These are phyloP conservation scores for Aspergillus puulaauensis DNA, from an alignment of 2,329 filamentous ascomycete species.

Conservation along the genomic window DNA sequence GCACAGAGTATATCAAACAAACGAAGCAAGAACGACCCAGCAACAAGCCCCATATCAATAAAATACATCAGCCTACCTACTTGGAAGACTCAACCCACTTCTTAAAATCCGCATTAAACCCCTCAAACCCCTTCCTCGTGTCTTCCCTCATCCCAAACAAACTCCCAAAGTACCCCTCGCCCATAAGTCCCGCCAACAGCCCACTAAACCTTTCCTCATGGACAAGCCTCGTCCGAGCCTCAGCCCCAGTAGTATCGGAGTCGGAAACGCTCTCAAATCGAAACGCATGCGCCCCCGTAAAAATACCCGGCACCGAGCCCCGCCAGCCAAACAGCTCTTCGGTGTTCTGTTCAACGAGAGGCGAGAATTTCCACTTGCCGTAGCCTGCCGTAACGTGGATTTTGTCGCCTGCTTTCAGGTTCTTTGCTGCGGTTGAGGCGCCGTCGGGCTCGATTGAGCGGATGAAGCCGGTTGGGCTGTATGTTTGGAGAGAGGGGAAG, in stretches of 20 bases:
- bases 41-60: neutral
- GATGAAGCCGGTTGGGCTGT: slow-evolving; percentile 8
- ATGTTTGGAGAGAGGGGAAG: slow-evolving; percentile 7
- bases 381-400: slow-evolving; percentile 1
- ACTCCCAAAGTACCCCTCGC: neutral
- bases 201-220: slow-evolving; percentile 12
- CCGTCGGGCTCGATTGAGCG: neutral
- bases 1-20: neutral
- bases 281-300: slow-evolving; percentile 9
- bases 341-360: neutral
- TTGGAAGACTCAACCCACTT: slow-evolving; percentile 5
- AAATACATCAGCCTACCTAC: neutral
- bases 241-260: neutral
- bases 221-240: neutral
- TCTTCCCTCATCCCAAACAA: neutral
- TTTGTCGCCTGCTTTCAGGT: slow-evolving; percentile 8
- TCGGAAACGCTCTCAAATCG: neutral
- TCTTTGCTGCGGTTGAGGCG: neutral
- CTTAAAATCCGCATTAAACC: slow-evolving; percentile 9
- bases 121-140: neutral
- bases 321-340: slow-evolving; percentile 1
- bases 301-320: neutral
- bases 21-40: neutral
- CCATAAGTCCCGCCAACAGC: slow-evolving; percentile 8
- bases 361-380: slow-evolving; percentile 10